Conservation (phyloP, 495 filamentous ascomycete genomes). For the Aspergillus taichungensis region DNA sequence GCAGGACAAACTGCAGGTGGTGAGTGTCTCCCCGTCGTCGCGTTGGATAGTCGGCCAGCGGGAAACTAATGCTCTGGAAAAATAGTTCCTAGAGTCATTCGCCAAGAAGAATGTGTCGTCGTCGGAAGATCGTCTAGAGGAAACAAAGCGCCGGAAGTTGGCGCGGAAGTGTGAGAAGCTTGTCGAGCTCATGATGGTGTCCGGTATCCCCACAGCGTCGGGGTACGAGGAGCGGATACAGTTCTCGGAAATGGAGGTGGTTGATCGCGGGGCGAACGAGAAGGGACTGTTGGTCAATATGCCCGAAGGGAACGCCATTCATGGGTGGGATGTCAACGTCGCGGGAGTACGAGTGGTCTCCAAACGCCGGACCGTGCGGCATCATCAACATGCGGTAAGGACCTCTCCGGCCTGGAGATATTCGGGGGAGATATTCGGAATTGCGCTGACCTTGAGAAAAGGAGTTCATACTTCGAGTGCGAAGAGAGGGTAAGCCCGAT, state of each 20-base stretch:
- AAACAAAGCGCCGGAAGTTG: slow-evolving; percentile 89
- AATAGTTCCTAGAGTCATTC: slow-evolving; percentile 90
- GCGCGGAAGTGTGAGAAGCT: slow-evolving; percentile 89
- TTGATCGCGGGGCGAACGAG: slow-evolving; percentile 86
- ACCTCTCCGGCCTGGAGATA: neutral
- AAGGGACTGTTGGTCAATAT: slow-evolving; percentile 75
- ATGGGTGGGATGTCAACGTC: slow-evolving; percentile 97
- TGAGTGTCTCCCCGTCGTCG: slow-evolving; percentile 35
- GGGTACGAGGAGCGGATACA: slow-evolving; percentile 95
- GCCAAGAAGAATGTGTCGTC: slow-evolving; percentile 97
- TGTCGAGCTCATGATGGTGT: slow-evolving; percentile 98
- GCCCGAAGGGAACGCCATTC: slow-evolving; percentile 82
- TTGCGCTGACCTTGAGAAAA: slow-evolving; percentile 20
- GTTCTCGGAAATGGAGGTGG: slow-evolving; percentile 93
- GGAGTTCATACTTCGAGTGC: slow-evolving; percentile 87
- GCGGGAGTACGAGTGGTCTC: slow-evolving; percentile 75
- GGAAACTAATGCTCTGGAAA: neutral
- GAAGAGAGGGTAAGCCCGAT: slow-evolving; percentile 59
- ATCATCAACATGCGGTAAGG: slow-evolving; percentile 86
- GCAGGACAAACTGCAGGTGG: slow-evolving; percentile 95
- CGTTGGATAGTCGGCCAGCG: neutral
- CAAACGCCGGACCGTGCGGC: slow-evolving; percentile 76
- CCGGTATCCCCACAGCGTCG: slow-evolving; percentile 87
- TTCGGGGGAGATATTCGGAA: neutral
- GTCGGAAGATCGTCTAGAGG: slow-evolving; percentile 89